Base-by-base conservation (phyloP, 345 rosid genomes). In the Orychophragmus violaceus region DNA sequence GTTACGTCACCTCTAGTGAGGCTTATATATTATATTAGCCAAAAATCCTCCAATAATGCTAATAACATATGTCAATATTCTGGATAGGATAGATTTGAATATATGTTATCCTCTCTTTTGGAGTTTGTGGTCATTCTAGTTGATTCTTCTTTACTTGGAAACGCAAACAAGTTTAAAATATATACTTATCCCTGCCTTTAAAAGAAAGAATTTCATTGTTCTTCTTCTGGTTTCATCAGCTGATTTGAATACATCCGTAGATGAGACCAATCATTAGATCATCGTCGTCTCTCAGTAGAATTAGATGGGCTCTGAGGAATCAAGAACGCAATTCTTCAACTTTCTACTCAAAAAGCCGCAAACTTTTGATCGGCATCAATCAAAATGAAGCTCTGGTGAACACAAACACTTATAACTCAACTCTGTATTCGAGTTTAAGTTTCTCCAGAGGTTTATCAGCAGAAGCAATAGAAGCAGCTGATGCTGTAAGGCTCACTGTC, bases 221-320 rank as follows among this genome's bases (percentile, higher is more conserved):
- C 8, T 33, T 53, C 23, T 17, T 24, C n/a, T 56, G 9, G 45
- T 64, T 64, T 52, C 68, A 42, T 63, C 62, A 18, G 25, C 28
- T 13, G 9, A 16, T 27, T 65, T 72, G 60, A 13, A 59, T 58
- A 37, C 42, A 62, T 71, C 66, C 2, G 59, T 81, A 74, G 66
- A 89, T 89, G 98, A 84, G 87, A 78, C 78, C 80, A 33, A 19
- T 76, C 62, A 28, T 78, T 78, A 73, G 85, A 65, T 8, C 65
- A 56, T 72, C 71, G 0, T 77, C 67, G 1, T 77, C 81, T 9
- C 63, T 82, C 22, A 61, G 78, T 50, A 72, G 72, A 23, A 17
- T 80, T 71, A 78, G 68, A 80, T 75, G 82, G 64, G 84, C 61
- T 74, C 25, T 76, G 28, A 69, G 73, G 59, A 77, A 59, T 64